Percentiles rank a stretch among this genome's conserved stretches.
These are phyloP conservation scores for Russula sp. DNA, from an alignment of 768 basidiomycete genomes.

Conservation along the genomic window DNA sequence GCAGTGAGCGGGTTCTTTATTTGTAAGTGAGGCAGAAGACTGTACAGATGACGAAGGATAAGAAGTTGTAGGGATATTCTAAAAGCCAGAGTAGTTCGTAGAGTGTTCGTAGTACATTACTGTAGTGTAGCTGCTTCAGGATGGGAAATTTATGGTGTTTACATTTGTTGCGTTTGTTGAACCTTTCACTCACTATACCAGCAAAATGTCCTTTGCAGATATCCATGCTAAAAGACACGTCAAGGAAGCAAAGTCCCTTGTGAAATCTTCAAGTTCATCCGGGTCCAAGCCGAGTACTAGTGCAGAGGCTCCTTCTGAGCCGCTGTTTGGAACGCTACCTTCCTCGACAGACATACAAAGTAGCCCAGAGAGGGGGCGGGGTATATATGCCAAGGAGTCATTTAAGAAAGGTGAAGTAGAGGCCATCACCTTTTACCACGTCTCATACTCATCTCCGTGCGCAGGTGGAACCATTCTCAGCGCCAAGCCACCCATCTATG, in stretches of 20 bases:
- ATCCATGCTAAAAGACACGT: slow-evolving; percentile 20
- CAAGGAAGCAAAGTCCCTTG: slow-evolving; percentile 22
- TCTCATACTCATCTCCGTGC: not conserved
- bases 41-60: not conserved
- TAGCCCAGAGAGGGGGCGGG: slow-evolving; percentile 23
- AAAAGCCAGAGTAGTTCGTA: slow-evolving; percentile 2
- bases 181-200: not conserved
- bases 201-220: slow-evolving; percentile 24
- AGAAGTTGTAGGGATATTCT: slow-evolving; percentile 12
- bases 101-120: slow-evolving; percentile 6
- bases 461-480: slow-evolving; percentile 61
- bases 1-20: slow-evolving; percentile 32
- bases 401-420: slow-evolving; percentile 19
- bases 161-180: slow-evolving; percentile 21
- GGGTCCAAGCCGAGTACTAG: not conserved
- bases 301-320: slow-evolving; percentile 2
- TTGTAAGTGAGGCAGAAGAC: slow-evolving; percentile 3
- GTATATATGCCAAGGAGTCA: slow-evolving; percentile 31
- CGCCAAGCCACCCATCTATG: slow-evolving; percentile 56
- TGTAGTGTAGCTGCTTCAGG: not conserved
- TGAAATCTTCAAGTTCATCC: slow-evolving; percentile 8
- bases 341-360: slow-evolving; percentile 14
- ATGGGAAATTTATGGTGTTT: slow-evolving; percentile 25
- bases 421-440: slow-evolving; percentile 1
- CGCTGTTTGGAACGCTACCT: slow-evolving; percentile 22